phyloP scores from a whole-genome alignment of 176 grass and related monocot species.

The Oryza australiensis region DNA sequence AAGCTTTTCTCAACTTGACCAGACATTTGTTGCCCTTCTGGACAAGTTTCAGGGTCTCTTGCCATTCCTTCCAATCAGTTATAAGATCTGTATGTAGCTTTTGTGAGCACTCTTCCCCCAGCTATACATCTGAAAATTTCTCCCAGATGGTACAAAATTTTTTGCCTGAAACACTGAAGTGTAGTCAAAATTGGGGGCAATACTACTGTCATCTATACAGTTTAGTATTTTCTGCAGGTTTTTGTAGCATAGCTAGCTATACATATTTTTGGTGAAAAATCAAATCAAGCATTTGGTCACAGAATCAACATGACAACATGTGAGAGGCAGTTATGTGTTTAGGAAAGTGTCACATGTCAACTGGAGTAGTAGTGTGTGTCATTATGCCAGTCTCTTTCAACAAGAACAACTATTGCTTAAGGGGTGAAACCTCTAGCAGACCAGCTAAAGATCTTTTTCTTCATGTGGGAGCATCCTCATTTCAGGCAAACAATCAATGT shows the following conservation, averaged over 20 bases:
- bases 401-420: constrained; percentile 47
- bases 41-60: constrained; percentile 1
- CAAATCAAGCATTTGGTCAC: not conserved
- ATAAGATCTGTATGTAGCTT: constrained; percentile 6
- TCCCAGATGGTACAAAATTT: not conserved
- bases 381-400: constrained; percentile 45
- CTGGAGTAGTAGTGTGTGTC: not conserved
- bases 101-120: not conserved
- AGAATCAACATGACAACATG: constrained; percentile 7
- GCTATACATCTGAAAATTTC: constrained; percentile 9
- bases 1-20: constrained; percentile 28
- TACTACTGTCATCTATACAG: not conserved
- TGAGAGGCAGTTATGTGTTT: constrained; percentile 42
- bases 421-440: constrained; percentile 40
- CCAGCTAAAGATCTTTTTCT: constrained; percentile 51
- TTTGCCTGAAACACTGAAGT: constrained; percentile 30
- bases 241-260: not conserved
- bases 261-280: constrained; percentile 27
- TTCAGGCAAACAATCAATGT: constrained; percentile 51
- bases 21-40: constrained; percentile 28
- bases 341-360: constrained; percentile 55
- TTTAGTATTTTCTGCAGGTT: constrained; percentile 4
- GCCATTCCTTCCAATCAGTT: constrained; percentile 21
- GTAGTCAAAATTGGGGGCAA: not conserved
- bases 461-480: constrained; percentile 51